Evolutionary conservation across 2,329 filamentous ascomycete genomes (phyloP).

Genomic region (Macrophomina phaseolina): DNA sequence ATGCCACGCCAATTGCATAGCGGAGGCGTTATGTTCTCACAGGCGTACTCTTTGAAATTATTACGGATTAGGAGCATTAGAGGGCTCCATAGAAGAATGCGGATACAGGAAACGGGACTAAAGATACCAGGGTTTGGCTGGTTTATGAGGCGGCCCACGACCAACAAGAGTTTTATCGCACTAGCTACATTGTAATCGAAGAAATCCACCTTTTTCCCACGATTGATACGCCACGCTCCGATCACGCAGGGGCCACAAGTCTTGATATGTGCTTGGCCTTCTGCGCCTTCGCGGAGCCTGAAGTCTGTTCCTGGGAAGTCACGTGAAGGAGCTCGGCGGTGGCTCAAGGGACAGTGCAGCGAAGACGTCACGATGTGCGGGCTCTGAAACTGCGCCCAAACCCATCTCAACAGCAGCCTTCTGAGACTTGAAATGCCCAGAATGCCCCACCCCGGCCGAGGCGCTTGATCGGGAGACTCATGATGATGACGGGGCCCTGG

Average conservation of each 20-base stretch:
- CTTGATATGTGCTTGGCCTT: background rate
- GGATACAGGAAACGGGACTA: background rate
- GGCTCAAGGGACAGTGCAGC: background rate
- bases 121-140: conserved; percentile 15
- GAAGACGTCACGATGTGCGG: background rate
- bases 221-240: background rate
- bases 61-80: background rate
- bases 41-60: background rate
- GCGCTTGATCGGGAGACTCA: background rate
- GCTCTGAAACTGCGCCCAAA: background rate
- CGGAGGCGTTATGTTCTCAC: conserved; percentile 8
- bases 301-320: background rate
- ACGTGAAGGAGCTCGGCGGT: too few species aligned
- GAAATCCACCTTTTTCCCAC: conserved; percentile 8
- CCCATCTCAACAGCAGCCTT: background rate
- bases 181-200: conserved; percentile 9
- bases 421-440: background rate
- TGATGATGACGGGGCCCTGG: background rate
- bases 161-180: conserved; percentile 3
- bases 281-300: background rate
- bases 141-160: conserved; percentile 16
- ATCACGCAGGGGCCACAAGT: conserved; percentile 7
- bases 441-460: background rate
- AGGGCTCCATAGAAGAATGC: background rate
- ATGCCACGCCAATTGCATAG: conserved; percentile 1